Evolutionary conservation across 2,329 filamentous ascomycete species (phyloP).

Genomic region (Lachnellula arida): DNA sequence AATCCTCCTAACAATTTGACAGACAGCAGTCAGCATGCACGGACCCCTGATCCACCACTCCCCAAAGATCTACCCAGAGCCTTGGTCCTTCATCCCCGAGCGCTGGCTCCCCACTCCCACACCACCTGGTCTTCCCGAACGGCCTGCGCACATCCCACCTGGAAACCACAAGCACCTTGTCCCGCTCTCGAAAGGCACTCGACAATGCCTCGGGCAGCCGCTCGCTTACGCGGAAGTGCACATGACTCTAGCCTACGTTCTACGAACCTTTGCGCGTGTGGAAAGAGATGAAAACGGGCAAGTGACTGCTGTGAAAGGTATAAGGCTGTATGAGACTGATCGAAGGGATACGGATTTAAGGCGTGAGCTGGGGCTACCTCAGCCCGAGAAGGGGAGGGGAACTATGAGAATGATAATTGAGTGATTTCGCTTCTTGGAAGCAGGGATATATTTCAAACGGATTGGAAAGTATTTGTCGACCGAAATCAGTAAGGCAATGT

Average conservation of each 20-base stretch:
- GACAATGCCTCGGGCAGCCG: constrained; percentile 11
- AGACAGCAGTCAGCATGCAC: constrained; percentile 11
- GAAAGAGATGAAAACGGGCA: constrained; percentile 8
- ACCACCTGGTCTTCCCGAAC: no score
- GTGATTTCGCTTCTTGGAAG: neutral
- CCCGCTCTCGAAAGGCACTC: constrained; percentile 11
- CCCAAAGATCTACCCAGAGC: constrained; percentile 8
- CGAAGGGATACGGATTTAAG: constrained; percentile 13
- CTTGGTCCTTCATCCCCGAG: constrained; percentile 15
- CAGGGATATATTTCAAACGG: no score
- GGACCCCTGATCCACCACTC: constrained; percentile 12
- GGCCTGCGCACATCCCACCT: constrained; percentile 1
- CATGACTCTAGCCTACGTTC: constrained; percentile 5
- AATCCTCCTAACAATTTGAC: neutral
- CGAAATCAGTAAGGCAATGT: no score
- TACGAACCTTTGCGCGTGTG: constrained; percentile 7
- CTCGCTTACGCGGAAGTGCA: constrained; percentile 11
- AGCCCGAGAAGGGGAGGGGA: constrained; percentile 11
- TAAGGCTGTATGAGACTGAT: constrained; percentile 15
- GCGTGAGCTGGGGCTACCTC: constrained; percentile 10
- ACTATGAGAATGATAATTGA: constrained; percentile 2
- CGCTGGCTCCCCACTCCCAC: constrained; percentile 10
- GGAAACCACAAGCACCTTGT: constrained; percentile 10
- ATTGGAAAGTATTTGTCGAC: no score
- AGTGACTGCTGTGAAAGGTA: constrained; percentile 3